These are phyloP conservation scores for Millerozyma miso DNA, from an alignment of 805 yeast species.

Conservation along the genomic window DNA sequence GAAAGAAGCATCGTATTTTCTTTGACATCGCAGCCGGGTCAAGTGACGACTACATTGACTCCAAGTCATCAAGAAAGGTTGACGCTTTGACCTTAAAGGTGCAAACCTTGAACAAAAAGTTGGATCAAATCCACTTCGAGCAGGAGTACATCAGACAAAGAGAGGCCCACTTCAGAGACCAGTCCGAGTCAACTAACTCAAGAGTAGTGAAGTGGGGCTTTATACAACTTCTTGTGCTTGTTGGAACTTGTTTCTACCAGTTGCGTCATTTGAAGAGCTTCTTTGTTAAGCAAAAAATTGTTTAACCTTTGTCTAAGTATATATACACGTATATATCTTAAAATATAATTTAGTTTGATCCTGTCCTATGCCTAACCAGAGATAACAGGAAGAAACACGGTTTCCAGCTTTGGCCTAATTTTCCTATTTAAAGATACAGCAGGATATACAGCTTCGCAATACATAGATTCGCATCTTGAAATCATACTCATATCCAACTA, in stretches of 20 bases:
- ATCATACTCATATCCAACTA: not conserved
- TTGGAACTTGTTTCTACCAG: constrained; percentile 71
- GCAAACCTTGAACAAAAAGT: constrained; percentile 35
- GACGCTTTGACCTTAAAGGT: constrained; percentile 37
- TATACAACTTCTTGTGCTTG: constrained; percentile 63
- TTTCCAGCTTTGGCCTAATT: too few relatives aligned
- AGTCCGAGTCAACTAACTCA: constrained; percentile 70
- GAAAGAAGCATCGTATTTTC: constrained; percentile 61
- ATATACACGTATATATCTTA: too few relatives aligned
- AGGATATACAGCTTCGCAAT: too few relatives aligned
- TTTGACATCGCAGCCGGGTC: constrained; percentile 72
- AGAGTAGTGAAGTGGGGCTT: constrained; percentile 72
- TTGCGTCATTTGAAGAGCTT: constrained; percentile 71
- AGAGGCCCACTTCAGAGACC: constrained; percentile 74
- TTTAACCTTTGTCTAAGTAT: constrained; percentile 38
- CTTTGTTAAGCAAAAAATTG: constrained; percentile 83
- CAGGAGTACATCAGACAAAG: constrained; percentile 61
- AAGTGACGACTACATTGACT: constrained; percentile 56
- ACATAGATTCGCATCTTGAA: not conserved
- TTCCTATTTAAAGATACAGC: too few relatives aligned
- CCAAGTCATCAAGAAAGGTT: constrained; percentile 52
- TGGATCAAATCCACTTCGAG: constrained; percentile 38
- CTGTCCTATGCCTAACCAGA: too few relatives aligned
- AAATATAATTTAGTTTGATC: too few relatives aligned
- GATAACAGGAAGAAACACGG: too few relatives aligned